Conservation (phyloP, 1,284 basidiomycete species). For the Trichosporon sp. region DNA sequence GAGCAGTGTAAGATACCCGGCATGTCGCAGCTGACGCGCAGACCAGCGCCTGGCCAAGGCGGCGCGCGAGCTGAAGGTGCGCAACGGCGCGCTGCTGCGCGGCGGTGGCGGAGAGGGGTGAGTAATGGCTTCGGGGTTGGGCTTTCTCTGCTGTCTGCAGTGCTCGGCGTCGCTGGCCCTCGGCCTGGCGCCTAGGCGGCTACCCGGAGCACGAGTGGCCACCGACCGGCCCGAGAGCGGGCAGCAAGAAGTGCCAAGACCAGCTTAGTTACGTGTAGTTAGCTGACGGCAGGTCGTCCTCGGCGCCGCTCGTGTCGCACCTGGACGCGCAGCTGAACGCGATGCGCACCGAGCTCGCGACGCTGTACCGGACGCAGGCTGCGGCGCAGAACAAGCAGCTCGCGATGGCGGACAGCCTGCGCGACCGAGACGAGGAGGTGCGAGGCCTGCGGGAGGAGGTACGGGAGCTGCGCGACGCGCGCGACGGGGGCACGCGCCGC, state of each 20-base stretch:
- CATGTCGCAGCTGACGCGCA: constrained; percentile 43
- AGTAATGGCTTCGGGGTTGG: no score
- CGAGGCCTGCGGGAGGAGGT: constrained; percentile 78
- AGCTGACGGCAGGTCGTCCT: constrained; percentile 6
- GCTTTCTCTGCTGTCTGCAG: not conserved
- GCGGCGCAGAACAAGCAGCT: constrained; percentile 81
- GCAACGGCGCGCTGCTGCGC: constrained; percentile 72
- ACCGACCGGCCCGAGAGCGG: not conserved
- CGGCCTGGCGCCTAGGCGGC: no score
- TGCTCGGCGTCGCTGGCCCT: no score
- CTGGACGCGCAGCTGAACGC: constrained; percentile 89
- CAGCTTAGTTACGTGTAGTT: no score
- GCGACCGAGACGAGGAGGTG: constrained; percentile 84
- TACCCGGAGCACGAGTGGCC: not conserved
- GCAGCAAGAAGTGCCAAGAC: no score
- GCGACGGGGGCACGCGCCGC: constrained; percentile 33
- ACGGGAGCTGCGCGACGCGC: constrained; percentile 75
- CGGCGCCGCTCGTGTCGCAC: constrained; percentile 65
- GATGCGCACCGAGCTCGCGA: constrained; percentile 81
- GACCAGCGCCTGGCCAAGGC: constrained; percentile 84
- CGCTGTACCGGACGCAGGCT: constrained; percentile 91
- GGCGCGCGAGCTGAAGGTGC: constrained; percentile 78
- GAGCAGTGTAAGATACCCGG: constrained; percentile 65
- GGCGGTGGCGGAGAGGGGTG: constrained; percentile 52
- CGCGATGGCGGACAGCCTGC: constrained; percentile 85